A percentile compares a stretch with the other conserved stretches of the same genome.
Evolutionary conservation across 1,139 yeast species (phyloP).

Genomic region (Zygoascus meyerae): DNA sequence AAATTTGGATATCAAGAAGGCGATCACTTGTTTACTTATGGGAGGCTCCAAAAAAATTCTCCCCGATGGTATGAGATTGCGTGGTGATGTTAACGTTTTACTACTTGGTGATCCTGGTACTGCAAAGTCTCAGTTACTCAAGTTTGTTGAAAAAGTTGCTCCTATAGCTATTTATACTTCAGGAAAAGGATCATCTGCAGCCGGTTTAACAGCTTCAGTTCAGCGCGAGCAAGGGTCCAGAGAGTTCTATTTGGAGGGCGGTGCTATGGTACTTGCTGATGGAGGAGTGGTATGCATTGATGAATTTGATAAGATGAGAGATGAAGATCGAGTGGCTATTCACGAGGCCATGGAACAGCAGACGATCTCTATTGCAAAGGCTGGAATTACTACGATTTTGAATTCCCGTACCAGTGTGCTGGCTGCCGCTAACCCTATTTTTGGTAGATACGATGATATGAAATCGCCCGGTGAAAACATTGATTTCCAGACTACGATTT

Average conservation of each 20-base stretch:
- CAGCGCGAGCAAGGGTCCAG: slow-evolving; percentile 85
- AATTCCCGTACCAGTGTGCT: slow-evolving; percentile 93
- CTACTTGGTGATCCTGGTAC: slow-evolving; percentile 98
- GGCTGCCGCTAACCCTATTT: slow-evolving; percentile 97
- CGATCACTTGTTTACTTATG: slow-evolving; percentile 84
- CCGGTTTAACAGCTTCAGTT: slow-evolving; percentile 97
- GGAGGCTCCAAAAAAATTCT: slow-evolving; percentile 90
- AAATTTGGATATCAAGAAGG: slow-evolving; percentile 83
- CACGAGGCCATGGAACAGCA: slow-evolving; percentile 99
- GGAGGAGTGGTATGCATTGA: slow-evolving; percentile 99
- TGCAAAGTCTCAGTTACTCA: slow-evolving; percentile 90
- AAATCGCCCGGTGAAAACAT: slow-evolving; percentile 97
- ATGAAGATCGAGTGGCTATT: slow-evolving; percentile 96
- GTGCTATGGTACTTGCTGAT: slow-evolving; percentile 98
- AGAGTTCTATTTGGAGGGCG: slow-evolving; percentile 95
- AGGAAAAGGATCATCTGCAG: slow-evolving; percentile 99
- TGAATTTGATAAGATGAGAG: slow-evolving; percentile 98
- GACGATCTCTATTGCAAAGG: slow-evolving; percentile 97
- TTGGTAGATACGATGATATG: slow-evolving; percentile 93
- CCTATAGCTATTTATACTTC: slow-evolving; percentile 96
- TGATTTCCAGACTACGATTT: slow-evolving; percentile 93
- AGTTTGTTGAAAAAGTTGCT: slow-evolving; percentile 89
- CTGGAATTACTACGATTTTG: slow-evolving; percentile 94
- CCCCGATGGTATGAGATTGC: slow-evolving; percentile 93
- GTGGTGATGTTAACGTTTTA: slow-evolving; percentile 95